Evolutionary conservation across 1,284 basidiomycete genomes (phyloP).

Genomic region (Meira miltonrushii): DNA sequence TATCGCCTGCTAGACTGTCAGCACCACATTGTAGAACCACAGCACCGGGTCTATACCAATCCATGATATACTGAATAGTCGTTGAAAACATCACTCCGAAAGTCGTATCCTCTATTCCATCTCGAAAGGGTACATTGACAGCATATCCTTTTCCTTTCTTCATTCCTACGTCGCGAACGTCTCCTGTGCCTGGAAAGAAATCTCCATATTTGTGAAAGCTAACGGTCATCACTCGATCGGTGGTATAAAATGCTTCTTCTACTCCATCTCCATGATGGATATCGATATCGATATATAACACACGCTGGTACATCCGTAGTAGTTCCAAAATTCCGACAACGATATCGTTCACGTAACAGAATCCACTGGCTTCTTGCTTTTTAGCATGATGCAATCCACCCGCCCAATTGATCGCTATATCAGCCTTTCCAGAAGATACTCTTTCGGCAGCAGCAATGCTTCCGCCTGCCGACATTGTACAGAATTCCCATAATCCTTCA

Average conservation of each 20-base stretch:
- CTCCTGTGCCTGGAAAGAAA: constrained; percentile 84
- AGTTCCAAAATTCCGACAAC: constrained; percentile 95
- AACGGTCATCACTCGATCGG: constrained; percentile 93
- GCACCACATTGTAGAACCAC: constrained; percentile 93
- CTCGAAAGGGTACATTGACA: constrained; percentile 87
- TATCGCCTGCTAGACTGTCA: constrained; percentile 90
- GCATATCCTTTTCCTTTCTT: constrained; percentile 84
- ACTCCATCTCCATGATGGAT: constrained; percentile 98
- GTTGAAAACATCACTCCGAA: constrained; percentile 63
- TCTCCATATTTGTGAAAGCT: constrained; percentile 88
- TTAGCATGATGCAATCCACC: constrained; percentile 97
- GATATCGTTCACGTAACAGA: constrained; percentile 85
- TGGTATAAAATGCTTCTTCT: constrained; percentile 97
- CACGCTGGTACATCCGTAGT: constrained; percentile 67
- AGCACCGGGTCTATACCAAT: constrained; percentile 81
- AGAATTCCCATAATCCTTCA: constrained; percentile 94
- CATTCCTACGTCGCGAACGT: constrained; percentile 69
- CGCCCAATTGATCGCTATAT: constrained; percentile 98
- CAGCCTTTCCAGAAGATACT: constrained; percentile 73
- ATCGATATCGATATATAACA: constrained; percentile 96
- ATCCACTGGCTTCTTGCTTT: constrained; percentile 90
- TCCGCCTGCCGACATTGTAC: constrained; percentile 91
- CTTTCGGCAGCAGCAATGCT: constrained; percentile 71
- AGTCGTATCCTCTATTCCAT: constrained; percentile 77
- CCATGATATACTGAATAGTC: constrained; percentile 76